Percentiles rank a stretch among this genome's conserved stretches.
Evolutionary conservation across 768 basidiomycete genomes (phyloP).

Genomic region (Tricholomella constricta): DNA sequence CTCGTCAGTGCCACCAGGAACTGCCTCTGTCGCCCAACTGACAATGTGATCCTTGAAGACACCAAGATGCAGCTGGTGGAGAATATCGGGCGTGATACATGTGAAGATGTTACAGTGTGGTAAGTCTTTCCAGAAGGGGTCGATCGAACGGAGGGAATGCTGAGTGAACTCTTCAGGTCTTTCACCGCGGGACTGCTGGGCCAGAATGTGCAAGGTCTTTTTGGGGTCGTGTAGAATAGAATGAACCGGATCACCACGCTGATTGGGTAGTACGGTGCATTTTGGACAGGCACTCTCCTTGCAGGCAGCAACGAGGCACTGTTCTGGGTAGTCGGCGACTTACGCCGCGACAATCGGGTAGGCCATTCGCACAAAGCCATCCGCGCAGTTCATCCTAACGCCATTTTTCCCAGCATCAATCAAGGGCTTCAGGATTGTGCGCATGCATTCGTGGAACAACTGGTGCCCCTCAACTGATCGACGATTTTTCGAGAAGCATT

Average conservation of each 20-base stretch:
- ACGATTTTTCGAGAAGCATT: constrained; percentile 16
- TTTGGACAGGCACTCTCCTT: constrained; percentile 28
- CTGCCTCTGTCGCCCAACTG: constrained; percentile 26
- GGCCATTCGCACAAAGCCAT: constrained; percentile 24
- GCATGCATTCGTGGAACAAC: constrained; percentile 36
- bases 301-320: constrained; percentile 30
- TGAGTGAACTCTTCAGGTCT: constrained; percentile 10
- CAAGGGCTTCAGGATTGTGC: constrained; percentile 28
- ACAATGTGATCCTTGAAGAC: constrained; percentile 47
- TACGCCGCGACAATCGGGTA: constrained; percentile 36
- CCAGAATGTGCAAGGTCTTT: neutral
- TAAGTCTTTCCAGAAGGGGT: constrained; percentile 42
- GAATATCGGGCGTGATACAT: constrained; percentile 42
- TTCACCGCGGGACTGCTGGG: neutral
- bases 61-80: constrained; percentile 54
- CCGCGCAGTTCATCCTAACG: constrained; percentile 14
- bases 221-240: neutral
- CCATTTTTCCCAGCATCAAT: constrained; percentile 33
- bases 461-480: constrained; percentile 20
- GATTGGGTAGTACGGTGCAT: constrained; percentile 19
- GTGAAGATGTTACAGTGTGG: constrained; percentile 43
- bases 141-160: constrained; percentile 12
- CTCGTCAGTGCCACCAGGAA: constrained; percentile 25
- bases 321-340: constrained; percentile 37
- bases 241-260: constrained; percentile 11